Base-by-base conservation (phyloP, 2,329 filamentous ascomycete species). In the Ophiostoma tasmaniense region DNA sequence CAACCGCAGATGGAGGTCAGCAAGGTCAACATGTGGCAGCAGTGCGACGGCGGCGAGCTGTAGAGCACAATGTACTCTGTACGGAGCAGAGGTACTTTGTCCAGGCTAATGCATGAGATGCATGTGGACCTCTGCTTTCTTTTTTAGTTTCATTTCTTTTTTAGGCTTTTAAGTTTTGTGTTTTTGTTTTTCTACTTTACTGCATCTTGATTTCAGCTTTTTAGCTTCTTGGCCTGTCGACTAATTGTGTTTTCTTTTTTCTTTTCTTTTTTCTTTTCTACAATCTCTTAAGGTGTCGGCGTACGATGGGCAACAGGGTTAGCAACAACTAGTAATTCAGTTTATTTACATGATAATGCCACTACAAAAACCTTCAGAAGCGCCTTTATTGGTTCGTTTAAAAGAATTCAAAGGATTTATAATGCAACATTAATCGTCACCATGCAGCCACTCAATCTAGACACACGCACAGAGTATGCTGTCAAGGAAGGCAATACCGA, bases 11-110 rank as follows among this genome's bases (percentile, higher is more conserved):
- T 93, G 82, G 82, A 89, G 76, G 79, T 94, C 33, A 88, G 85
- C 76, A 87, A 85, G 72, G 90, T 94, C 28, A 81, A 85, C 71
- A 91, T 92, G 81, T 84, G 83, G 86, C 86, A 89, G 77, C 87
- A 91, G 76, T 89, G 87, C 74, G 85, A 89, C 73, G 87, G 86
- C 1, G 76, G 83, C 67, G 86, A 89, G 69, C 74, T 84, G 69
- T 84, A 76, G 42, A n/a, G 42, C 17, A 66, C 33, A 22, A 22
- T 5, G 17, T 22, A 22, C 20, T 6, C 7, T 39, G 28, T 62
- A 62, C 7, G 30, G 33, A 33, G 33, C 33, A 33, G 33, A 62
- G 30, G 55, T 61, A 61, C 55, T 30, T 55, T 61, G 25, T 33
- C 25, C 25, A 45, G 25, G 55, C 55, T 61, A 61, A 30, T 61